Evolutionary conservation across 148 eudicot species (phyloP), one percentile per base, ranked within the genome.

Genomic region (Rheum nobile): DNA sequence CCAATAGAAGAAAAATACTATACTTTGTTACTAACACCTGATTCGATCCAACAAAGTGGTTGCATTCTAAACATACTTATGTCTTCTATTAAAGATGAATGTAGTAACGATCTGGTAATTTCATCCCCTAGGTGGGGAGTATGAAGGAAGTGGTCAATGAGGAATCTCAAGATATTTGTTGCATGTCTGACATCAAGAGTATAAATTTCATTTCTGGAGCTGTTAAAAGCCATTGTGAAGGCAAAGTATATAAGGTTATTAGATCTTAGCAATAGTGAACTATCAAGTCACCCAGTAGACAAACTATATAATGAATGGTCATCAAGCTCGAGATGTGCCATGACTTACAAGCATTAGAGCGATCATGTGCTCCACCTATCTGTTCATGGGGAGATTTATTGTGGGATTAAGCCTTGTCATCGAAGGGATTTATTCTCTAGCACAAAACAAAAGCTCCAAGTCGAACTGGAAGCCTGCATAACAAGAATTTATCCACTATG

Each of bases 261-360:
- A 41, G 97, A 94, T 81, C 88, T 94, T 26, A 94, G 98, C 72
- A 44, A 78, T 70, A 94, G 89, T 42, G 90, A 89, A 71, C 84
- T 91, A 78, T 78, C 96, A 9, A 17, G 71, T 29, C 71, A 82
- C 79, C 74, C 76, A 39, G 82, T 69, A 28, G 89, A 88, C 73
- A 65, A 70, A 65, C 80, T 94, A 34, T 89, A 79, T 77, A 63
- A 47, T 28, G 87, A 91, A 12, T 94, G 97, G 98, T 81, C 83
- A 31, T 81, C 76, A 2, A 76, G 81, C 71, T 77, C 74, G 37
- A 81, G 91, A 81, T 78, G 76, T 71, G 83, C 79, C 75, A 71
- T 61, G 24, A 75, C 91, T 74, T 74, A 71, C 35, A 79, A 75
- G 75, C 97, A 89, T 77, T 76, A 85, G 32, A 76, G 82, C 14